Evolutionary conservation across 352 stramenopile species (phyloP), one percentile per base, ranked within the genome.

Genomic region (Saprolegnia diclina): DNA sequence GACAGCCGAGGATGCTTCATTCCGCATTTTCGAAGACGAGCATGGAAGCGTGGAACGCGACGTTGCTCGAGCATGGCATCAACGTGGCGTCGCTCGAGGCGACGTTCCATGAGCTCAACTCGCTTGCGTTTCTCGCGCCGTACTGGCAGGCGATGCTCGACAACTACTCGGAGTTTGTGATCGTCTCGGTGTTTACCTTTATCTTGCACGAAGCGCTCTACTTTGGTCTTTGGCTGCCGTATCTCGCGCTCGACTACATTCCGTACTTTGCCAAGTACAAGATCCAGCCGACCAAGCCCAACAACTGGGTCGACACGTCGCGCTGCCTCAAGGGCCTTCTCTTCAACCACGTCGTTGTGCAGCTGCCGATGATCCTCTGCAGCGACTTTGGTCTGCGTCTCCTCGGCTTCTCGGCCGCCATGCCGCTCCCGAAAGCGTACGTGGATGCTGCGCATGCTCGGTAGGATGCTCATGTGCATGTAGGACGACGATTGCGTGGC

Each of bases 261-360:
- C 65, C 65, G 48, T 69, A 69, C 42, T 66, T 71, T 22, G 50
- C 16, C 35, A 71, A 71, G 40, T 71, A 71, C 65, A 71, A 71
- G 53, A 65, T 71, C 45, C 65, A 71, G 56, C 7, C 46, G 24
- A 26, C 10, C 56, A 71, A 71, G 56, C 48, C 59, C 32, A 67
- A 67, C 21, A 69, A 37, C 21, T 69, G 35, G 37, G 14, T 2
- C 16, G 37, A 70, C 22, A 69, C 59, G n/a, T 55, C 40, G 44
- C 24, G 50, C 64, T 73, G 67, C 52, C 22, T 73, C 45, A 73
- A 73, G 52, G 48, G 53, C 22, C 40, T 73, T 5, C 9, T 64
- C 45, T 70, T 73, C 38, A 69, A 46, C 62, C 67, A 73, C 38
- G 63, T 70, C 42, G 9, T 73, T 38, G 42, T 73, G 7, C 65